Conservation (phyloP, 2,329 filamentous ascomycete genomes). For the Ascochyta viciae-villosae region DNA sequence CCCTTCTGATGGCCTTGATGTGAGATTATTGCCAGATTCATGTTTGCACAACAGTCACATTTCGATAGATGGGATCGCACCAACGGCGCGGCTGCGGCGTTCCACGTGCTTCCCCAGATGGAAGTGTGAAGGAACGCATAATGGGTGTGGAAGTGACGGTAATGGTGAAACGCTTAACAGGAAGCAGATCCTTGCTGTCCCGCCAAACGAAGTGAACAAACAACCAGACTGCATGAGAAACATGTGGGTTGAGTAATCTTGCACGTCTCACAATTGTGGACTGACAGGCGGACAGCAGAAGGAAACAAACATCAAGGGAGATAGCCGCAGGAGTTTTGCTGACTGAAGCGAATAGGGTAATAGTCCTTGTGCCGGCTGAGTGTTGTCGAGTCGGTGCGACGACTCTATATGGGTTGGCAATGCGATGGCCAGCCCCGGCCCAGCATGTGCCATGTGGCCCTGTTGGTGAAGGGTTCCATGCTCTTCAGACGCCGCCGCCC, state of each 20-base stretch:
- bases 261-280: conserved; percentile 18
- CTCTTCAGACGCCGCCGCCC: conserved; percentile 4
- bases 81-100: background rate
- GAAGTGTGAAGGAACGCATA: conserved; percentile 9
- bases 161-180: conserved; percentile 8
- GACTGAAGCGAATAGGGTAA: background rate
- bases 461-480: conserved; percentile 7
- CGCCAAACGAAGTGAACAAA: background rate
- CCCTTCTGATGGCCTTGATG: background rate
- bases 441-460: background rate
- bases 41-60: background rate
- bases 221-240: conserved; percentile 10
- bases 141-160: conserved; percentile 6
- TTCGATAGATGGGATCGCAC: background rate
- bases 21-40: background rate
- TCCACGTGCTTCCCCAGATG: conserved; percentile 12
- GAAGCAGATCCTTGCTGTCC: conserved; percentile 13
- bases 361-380: background rate
- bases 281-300: conserved; percentile 1
- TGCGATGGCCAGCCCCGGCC: background rate
- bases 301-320: conserved; percentile 3
- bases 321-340: background rate
- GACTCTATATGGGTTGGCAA: background rate
- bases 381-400: background rate
- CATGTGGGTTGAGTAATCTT: conserved; percentile 11